Base-by-base conservation (phyloP, 2,329 filamentous ascomycete genomes). In the Aspergillus melleus region DNA sequence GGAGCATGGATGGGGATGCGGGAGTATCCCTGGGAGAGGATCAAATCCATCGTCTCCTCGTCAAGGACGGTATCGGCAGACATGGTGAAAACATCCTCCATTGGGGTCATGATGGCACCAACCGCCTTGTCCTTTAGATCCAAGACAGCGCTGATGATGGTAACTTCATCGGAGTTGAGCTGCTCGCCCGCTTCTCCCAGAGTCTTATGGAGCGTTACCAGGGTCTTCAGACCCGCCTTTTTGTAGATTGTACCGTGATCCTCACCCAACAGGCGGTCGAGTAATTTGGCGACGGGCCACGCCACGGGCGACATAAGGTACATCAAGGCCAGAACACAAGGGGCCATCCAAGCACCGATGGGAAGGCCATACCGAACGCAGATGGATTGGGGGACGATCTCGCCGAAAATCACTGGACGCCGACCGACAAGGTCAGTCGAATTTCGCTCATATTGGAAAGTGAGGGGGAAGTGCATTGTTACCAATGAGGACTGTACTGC, bases 221-320 rank as follows among this genome's bases (percentile, higher is more conserved):
- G 83, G 0, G 95, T 98, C 81, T 99, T 99, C 68, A 99, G 80
- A 0, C 95, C 95, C 62, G 92, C 94, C 81, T 98, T 99, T 80
- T 98, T 98, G 86, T 99, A 99, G 49, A 94, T 88, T 0, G 93
- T 97, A 55, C 94, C 94, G 74, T 98, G 94, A 71, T 98, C 94
- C 77, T 96, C 90, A 62, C 95, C 95, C 3, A 99, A 86, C 9
- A 97, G 84, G 79, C 87, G 92, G 78, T 99, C 95, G 69, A 99
- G 90, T 20, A 99, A 86, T 78, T 98, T 96, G 22, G 95, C 95
- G 6, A 92, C 96, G 2, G 95, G 95, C 89, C 92, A 99, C 50
- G 94, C 92, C 52, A 98, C 82, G 2, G 93, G 92, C 10, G 90
- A 87, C 81, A 96, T 88, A 62, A 97, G 75, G 79, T 93, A 98